Evolutionary conservation across 2,329 filamentous ascomycete species (phyloP), one percentile per base, ranked within the genome.

Genomic region (Colletotrichum lentis): DNA sequence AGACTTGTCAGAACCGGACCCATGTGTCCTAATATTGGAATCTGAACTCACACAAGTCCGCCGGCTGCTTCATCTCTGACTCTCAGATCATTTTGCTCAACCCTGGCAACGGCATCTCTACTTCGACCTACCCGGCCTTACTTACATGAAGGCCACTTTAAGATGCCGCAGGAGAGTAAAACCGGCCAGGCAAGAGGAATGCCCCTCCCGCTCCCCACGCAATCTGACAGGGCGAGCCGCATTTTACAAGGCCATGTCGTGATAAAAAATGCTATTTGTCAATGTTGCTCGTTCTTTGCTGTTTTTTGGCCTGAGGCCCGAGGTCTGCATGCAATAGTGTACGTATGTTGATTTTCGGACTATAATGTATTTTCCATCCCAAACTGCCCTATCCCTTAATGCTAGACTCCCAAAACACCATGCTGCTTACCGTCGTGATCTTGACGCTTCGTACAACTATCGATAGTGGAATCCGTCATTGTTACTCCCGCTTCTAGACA

Each of bases 401-500:
- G 27, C 54, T 14, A 31, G 58, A 69, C 67, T 69, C 68, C 64
- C 54, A 22, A 61, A 71, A 71, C 68, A 71, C 68, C 69, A 63
- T 69, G 69, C 69, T 70, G 49, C 59, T 57, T 63, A 64, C 52
- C 53, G 37, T 69, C 60, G 24, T 67, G 44, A 63, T 67, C 47
- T 35, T 63, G 47, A 27, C 41, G 54, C 46, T 53, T 49, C 54
- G 41, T 66, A 43, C 37, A 54, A 27, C 39, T 62, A 41, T 41
- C 35, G 43, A 67, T 55, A 50, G 22, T 35, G 37, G 18, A 24
- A n/a, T 44, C 57, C 31, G 35, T 52, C 27, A 12, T 39, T 22
- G 11, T 27, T 18, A 16, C 31, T 41, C 10, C n/a, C 31, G 5
- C 31, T 74, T 59, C 75, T 66, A 81, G 22, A 76, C 71, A 55